phyloP scores from a whole-genome alignment of 106 monocot species.

The Triglochin maritima region DNA sequence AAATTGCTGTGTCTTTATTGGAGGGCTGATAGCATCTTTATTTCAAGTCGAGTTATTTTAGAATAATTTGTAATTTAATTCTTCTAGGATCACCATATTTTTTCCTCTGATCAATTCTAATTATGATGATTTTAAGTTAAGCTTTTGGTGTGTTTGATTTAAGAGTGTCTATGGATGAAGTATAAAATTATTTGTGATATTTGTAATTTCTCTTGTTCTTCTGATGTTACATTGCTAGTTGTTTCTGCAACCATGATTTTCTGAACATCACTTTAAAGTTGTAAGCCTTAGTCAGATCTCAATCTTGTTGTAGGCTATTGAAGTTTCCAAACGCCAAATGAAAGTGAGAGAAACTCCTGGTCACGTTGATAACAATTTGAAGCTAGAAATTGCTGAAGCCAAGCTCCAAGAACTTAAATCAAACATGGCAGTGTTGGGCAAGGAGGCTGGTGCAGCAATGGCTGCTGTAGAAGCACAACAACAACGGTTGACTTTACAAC shows the following conservation, averaged over 20 bases:
- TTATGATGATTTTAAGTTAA: too few species aligned
- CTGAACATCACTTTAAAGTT: background rate
- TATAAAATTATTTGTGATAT: too few species aligned
- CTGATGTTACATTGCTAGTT: background rate
- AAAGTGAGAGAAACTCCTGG: constrained; percentile 68
- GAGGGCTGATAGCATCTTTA: too few species aligned
- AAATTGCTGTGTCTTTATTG: too few species aligned
- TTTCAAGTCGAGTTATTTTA: too few species aligned
- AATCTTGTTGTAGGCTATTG: constrained; percentile 47
- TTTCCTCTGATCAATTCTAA: too few species aligned
- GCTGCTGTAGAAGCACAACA: constrained; percentile 88
- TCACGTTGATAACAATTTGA: constrained; percentile 59
- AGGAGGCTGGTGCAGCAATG: constrained; percentile 85
- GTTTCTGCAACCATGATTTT: background rate
- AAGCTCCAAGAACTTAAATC: constrained; percentile 84
- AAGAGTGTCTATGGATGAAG: too few species aligned
- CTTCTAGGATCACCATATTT: too few species aligned
- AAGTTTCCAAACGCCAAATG: constrained; percentile 81
- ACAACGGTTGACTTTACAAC: constrained; percentile 77
- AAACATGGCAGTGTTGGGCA: constrained; percentile 72
- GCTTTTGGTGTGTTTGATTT: too few species aligned
- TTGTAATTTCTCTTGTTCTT: background rate
- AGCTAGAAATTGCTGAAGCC: constrained; percentile 69
- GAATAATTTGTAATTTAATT: too few species aligned
- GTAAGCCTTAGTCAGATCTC: background rate